These are phyloP conservation scores for Nidula niveotomentosa DNA, from an alignment of 1,284 basidiomycete species.

Conservation along the genomic window DNA sequence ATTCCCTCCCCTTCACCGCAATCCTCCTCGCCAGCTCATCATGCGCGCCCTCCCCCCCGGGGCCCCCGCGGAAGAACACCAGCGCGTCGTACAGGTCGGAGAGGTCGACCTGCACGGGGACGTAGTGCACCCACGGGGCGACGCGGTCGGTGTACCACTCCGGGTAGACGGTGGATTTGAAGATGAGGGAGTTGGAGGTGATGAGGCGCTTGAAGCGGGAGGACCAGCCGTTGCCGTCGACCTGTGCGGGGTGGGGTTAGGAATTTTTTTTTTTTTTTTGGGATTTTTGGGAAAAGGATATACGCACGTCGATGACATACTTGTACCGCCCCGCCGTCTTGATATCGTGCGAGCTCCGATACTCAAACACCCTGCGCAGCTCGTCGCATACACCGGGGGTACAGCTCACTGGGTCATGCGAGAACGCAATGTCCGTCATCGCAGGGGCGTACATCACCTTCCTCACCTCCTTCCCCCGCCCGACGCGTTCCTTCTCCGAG, in stretches of 20 bases:
- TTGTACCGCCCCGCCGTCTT: slow-evolving; percentile 53
- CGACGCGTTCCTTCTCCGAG: slow-evolving; percentile 30
- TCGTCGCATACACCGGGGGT: slow-evolving; percentile 29
- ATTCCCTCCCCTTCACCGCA: slow-evolving; percentile 49
- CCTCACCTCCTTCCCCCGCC: slow-evolving; percentile 32
- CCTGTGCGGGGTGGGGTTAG: slow-evolving; percentile 26
- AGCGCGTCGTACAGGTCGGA: slow-evolving; percentile 56
- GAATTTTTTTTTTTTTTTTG: neutral
- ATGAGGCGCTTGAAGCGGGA: slow-evolving; percentile 68
- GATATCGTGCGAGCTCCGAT: slow-evolving; percentile 34
- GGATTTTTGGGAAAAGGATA: neutral
- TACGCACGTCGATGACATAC: slow-evolving; percentile 61
- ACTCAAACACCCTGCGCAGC: slow-evolving; percentile 45
- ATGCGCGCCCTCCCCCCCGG: slow-evolving; percentile 41
- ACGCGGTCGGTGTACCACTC: slow-evolving; percentile 57
- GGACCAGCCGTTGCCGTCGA: slow-evolving; percentile 73
- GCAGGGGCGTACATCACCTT: slow-evolving; percentile 43
- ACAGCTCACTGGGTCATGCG: slow-evolving; percentile 48
- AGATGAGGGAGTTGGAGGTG: slow-evolving; percentile 58
- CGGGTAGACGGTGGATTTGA: slow-evolving; percentile 70
- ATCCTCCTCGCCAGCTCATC: slow-evolving; percentile 56
- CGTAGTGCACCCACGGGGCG: slow-evolving; percentile 60
- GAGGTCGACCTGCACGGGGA: slow-evolving; percentile 55
- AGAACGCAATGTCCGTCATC: slow-evolving; percentile 59
- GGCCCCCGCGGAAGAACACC: slow-evolving; percentile 55